Percentiles rank a stretch among this genome's conserved stretches.
Evolutionary conservation across 2,329 filamentous ascomycete species (phyloP).

Genomic region (Ambrosiella beaveri): DNA sequence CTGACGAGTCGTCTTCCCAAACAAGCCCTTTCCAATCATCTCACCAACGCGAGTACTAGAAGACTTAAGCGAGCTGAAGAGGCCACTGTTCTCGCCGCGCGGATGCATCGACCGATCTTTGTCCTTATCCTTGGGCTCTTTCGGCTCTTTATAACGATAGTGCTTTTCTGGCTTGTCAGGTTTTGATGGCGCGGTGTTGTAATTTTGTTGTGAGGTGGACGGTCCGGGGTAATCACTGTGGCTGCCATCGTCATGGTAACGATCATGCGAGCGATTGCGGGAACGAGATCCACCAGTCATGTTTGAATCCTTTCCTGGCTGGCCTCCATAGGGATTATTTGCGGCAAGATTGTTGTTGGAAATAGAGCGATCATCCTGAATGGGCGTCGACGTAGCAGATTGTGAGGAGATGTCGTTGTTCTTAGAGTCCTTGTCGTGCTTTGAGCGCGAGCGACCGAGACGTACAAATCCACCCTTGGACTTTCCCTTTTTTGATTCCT

Average conservation of each 20-base stretch:
- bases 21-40: constrained; percentile 66
- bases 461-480: constrained; percentile 35
- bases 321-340: background rate
- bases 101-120: constrained; percentile 25
- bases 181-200: background rate
- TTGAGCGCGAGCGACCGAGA: constrained; percentile 33
- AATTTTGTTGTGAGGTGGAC: background rate
- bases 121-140: background rate
- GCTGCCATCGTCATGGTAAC: constrained; percentile 27
- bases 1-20: constrained; percentile 59
- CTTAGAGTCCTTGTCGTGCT: constrained; percentile 31
- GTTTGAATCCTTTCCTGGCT: constrained; percentile 1
- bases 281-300: constrained; percentile 26
- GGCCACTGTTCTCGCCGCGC: constrained; percentile 19
- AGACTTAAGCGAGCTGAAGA: constrained; percentile 58
- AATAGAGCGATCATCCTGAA: constrained; percentile 12
- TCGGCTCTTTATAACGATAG: constrained; percentile 1
- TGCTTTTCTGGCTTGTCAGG: background rate
- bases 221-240: background rate
- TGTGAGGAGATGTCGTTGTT: constrained; percentile 1
- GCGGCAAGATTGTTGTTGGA: constrained; percentile 2
- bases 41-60: constrained; percentile 60
- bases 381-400: constrained; percentile 8
- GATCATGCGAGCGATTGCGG: constrained; percentile 59
- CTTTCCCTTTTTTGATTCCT: constrained; percentile 29